Evolutionary conservation across 1,139 yeast genomes (phyloP), one percentile per base, ranked within the genome.

Genomic region (Lodderomyces elongisporus): DNA sequence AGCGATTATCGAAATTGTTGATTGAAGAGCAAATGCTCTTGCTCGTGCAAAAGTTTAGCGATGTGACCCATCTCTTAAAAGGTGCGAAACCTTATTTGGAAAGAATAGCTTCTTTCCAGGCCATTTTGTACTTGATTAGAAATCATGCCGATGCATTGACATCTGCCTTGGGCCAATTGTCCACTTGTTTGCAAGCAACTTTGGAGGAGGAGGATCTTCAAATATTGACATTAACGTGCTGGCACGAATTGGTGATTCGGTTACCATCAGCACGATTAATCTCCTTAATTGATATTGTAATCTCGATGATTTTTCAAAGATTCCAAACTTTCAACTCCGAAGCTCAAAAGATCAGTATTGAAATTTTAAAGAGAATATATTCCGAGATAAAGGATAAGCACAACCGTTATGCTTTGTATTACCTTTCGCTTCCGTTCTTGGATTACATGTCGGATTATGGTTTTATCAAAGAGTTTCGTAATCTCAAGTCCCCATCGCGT

Each of bases 91-190:
- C 95, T 0, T 79, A 73, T 45, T 64, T 79, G 35, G 89, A 85
- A 37, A 85, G 85, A 49, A 60, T 80, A 1, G 72, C 78, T 28
- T 83, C 94, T 1, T 67, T 91, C 6, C 64, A 76, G 34, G 96
- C 95, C 0, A 72, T 91, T 25, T 76, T 79, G 29, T 77, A 81
- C 42, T 59, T 89, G 25, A 76, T 85, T 14, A 66, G 69, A 32
- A 68, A 78, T n/a, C 68, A 84, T 18, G 77, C 79, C 4, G 54
- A 67, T 3, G 71, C 81, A 1, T 75, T 85, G 13, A 76, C 83
- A 2, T 74, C 87, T 4, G 91, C 94, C 0, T 62, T 89, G 23
- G 95, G 96, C 0, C 98, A 91, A 51, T 74, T 93, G 4, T 81
- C 88, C 38, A 83, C 95, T 1, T 84, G 95, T 46, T 60, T 93